These are phyloP conservation scores for Saccharomycopsis sp. DNA, from an alignment of 805 yeast species.

Conservation along the genomic window DNA sequence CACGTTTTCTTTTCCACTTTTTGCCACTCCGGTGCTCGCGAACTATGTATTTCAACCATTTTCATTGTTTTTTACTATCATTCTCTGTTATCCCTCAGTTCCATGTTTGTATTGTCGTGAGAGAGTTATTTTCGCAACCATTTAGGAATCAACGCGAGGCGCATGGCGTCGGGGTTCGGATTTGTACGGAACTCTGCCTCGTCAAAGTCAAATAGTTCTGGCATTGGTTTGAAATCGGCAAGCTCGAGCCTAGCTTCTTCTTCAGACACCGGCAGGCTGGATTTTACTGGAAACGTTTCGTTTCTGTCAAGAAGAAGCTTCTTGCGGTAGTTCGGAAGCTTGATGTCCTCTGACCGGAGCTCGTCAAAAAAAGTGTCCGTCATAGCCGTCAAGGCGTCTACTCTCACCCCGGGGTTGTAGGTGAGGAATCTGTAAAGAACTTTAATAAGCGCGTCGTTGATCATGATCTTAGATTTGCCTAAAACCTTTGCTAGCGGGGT, in stretches of 20 bases:
- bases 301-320: constrained; percentile 8
- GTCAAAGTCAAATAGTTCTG: constrained; percentile 41
- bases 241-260: constrained; percentile 29
- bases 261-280: neutral
- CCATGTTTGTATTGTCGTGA: too few species aligned
- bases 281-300: neutral
- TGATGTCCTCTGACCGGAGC: constrained; percentile 30
- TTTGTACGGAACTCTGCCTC: constrained; percentile 37
- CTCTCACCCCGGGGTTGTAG: constrained; percentile 62
- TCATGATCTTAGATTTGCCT: constrained; percentile 47
- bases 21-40: neutral
- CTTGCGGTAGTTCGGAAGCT: constrained; percentile 18
- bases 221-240: constrained; percentile 26
- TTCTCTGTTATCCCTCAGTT: too few species aligned
- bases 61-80: too few species aligned
- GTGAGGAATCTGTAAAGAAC: constrained; percentile 52
- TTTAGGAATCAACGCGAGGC: constrained; percentile 32
- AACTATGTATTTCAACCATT: too few species aligned
- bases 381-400: constrained; percentile 50
- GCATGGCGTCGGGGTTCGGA: constrained; percentile 27
- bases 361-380: constrained; percentile 50
- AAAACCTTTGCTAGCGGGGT: constrained; percentile 43
- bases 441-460: constrained; percentile 33
- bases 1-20: neutral
- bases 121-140: constrained; percentile 3